Evolutionary conservation across 345 rosid species (phyloP), one percentile per base, ranked within the genome.

Genomic region (Angophora floribunda): DNA sequence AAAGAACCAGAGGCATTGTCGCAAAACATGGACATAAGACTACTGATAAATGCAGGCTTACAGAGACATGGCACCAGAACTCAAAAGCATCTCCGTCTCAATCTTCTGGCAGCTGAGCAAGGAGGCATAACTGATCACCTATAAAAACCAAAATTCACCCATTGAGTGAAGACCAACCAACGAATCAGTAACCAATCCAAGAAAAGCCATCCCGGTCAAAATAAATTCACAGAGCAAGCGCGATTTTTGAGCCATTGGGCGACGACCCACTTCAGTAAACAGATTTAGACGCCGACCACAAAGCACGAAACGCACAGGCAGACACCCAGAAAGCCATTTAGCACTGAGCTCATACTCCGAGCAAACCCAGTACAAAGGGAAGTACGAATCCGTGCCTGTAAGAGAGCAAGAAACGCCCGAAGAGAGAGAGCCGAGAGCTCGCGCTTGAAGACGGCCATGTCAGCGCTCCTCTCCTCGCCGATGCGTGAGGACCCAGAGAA

Each of bases 71-170:
- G 80, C 85, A 57, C 88, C 85, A 85, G 93, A 87, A 65, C 80
- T 89, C 36, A 87, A 89, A 87, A 57, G 67, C 87, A 57, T 78
- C 52, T 24, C 75, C 14, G 88, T 85, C 87, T 63, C 87, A 65
- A 55, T 90, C 89, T 86, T 87, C 89, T 28, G 89, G n/a, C 93
- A 88, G 45, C 89, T 88, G 85, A 87, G 89, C 51, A 91, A 87
- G 85, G 87, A 88, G 51, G 91, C 88, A 51, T 87, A 90, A 87
- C 70, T 53, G 28, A 95, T 55, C 79, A 90, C 92, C 99, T 96
- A 89, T 36, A 88, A 90, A 70, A 89, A 47, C 82, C 36, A 70
- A 70, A 19, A 70, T 70, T 70, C 44, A 44, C 26, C 24, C 45
- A 21, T 41, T 22, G 7, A 70, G 6, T 41, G 82, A 70, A 70